Percentiles rank a stretch among this genome's conserved stretches.
These are phyloP conservation scores for Cercospora beticola DNA, from an alignment of 2,329 filamentous ascomycete species.

Conservation along the genomic window DNA sequence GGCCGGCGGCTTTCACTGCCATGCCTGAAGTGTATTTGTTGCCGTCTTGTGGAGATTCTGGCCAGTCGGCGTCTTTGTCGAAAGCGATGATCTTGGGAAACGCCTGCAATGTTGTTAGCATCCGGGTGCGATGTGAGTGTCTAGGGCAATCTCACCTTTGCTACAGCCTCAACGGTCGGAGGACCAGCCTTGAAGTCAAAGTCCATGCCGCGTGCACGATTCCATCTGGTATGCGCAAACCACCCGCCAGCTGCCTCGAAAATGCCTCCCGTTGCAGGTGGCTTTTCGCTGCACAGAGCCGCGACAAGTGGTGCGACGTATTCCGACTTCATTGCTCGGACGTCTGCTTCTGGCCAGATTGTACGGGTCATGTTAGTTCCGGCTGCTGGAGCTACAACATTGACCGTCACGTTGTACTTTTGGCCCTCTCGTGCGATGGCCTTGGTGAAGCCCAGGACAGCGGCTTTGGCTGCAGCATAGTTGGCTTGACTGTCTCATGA, in stretches of 20 bases:
- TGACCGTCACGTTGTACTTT: conserved; percentile 96
- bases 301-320: conserved; percentile 92
- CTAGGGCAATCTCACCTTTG: conserved; percentile 4
- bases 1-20: conserved; percentile 57
- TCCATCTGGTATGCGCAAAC: conserved; percentile 87
- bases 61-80: conserved; percentile 81
- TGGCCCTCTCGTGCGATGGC: conserved; percentile 85
- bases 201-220: conserved; percentile 80
- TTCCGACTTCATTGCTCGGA: conserved; percentile 96
- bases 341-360: conserved; percentile 90
- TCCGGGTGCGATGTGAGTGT: neutral
- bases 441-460: conserved; percentile 90
- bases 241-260: conserved; percentile 95
- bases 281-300: conserved; percentile 78
- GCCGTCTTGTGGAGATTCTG: conserved; percentile 72
- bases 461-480: conserved; percentile 45
- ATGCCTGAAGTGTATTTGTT: conserved; percentile 56
- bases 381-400: conserved; percentile 94
- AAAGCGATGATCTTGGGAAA: conserved; percentile 76
- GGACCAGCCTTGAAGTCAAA: conserved; percentile 53
- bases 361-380: conserved; percentile 92
- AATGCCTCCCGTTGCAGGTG: conserved; percentile 76
- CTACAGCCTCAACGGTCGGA: conserved; percentile 23
- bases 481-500: conserved; percentile 66
- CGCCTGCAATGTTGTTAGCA: conserved; percentile 46